Percentiles rank a stretch among this genome's conserved stretches.
Conservation (phyloP, 192 early-diverging fungal species). For the Thoreauomyces humboldtii region DNA sequence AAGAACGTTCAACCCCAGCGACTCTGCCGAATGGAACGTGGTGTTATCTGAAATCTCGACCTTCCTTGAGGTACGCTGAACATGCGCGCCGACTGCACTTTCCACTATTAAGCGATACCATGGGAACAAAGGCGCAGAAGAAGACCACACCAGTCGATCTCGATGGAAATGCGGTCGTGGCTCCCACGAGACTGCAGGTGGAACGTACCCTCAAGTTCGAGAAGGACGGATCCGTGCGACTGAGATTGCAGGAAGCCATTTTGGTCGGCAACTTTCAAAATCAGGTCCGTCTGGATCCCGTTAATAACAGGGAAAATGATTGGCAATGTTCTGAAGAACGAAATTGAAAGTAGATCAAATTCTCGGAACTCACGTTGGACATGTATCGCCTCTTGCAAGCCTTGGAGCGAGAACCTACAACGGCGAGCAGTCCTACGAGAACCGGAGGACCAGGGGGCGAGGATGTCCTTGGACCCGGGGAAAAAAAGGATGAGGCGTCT, state of each 20-base stretch:
- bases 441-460: neutral
- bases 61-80: constrained; percentile 72
- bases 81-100: neutral
- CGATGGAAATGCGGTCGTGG: constrained; percentile 48
- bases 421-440: neutral
- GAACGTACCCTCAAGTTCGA: constrained; percentile 49
- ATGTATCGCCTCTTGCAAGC: constrained; percentile 96
- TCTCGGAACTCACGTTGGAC: constrained; percentile 93
- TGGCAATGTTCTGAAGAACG: no score
- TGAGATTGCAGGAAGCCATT: constrained; percentile 89
- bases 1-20: constrained; percentile 78
- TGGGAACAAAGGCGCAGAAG: constrained; percentile 64
- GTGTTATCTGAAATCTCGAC: constrained; percentile 56
- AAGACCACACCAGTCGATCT: constrained; percentile 65
- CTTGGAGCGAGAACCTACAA: constrained; percentile 74
- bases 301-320: no score
- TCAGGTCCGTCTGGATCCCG: constrained; percentile 63
- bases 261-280: constrained; percentile 92
- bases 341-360: constrained; percentile 86
- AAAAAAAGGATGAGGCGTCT: neutral
- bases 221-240: constrained; percentile 56
- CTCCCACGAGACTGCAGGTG: constrained; percentile 52
- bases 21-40: constrained; percentile 84
- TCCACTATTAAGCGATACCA: neutral
- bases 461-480: constrained; percentile 4